Evolutionary conservation across 495 filamentous ascomycete species (phyloP), one percentile per base, ranked within the genome.

Genomic region (Penicillium egyptiacum): DNA sequence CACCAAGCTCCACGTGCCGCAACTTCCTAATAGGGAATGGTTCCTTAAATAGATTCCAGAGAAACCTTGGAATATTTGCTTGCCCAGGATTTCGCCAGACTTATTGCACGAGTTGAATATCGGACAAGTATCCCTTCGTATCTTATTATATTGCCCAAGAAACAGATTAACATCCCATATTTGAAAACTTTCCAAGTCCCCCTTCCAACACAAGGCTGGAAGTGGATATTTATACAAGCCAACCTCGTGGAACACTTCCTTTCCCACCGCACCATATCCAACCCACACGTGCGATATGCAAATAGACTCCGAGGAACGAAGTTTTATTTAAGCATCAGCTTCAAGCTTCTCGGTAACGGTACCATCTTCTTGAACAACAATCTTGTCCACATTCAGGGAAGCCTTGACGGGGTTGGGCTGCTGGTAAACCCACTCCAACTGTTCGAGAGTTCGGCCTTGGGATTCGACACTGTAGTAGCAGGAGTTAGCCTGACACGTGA

Each of bases 361-460:
- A 26, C 82, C 81, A 49, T 83, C 79, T 19, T 68, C 64, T 50
- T 76, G 74, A 16, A 83, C 61, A 42, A 84, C 70, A 55, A 85
- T 71, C 71, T 81, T 83, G 65, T 84, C 70, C 73, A 82, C 76
- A 52, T 74, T 75, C 58, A 79, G 66, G 31, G 83, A 86, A 46
- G 75, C 77, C 67, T 82, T 83, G 63, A 83, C 81, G 0, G 83
- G 83, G 57, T 85, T 81, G 12, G 64, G 69, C 43, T 82, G 80
- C 56, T 86, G 78, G 69, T 89, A 90, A 30, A 90, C 81, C 71
- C 84, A 82, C 57, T 81, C 80, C 23, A 91, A 71, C 70, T 90
- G 84, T 63, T 90, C 88, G 31, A 91, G 80, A n/a, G 87, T 88
- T 55, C 82, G 83, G 33, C 84, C 86, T 35, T 83, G 79, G 9